Conservation (phyloP, 345 rosid species). For the Erodium maritimum region DNA sequence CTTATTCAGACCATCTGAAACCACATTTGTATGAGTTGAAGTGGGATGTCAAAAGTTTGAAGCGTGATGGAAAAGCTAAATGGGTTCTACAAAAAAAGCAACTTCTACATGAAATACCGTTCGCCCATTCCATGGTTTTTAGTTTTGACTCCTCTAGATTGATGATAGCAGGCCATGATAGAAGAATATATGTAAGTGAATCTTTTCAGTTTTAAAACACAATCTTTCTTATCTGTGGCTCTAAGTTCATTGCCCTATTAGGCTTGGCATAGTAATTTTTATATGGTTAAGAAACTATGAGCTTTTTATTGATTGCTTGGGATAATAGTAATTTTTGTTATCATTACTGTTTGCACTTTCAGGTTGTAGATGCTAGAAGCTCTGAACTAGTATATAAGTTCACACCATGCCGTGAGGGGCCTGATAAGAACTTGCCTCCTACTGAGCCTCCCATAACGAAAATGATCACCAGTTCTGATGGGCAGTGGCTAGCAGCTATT, state of each 20-base stretch:
- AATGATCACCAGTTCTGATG: conserved; percentile 75
- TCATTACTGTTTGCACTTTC: neutral
- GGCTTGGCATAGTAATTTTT: too few relatives aligned
- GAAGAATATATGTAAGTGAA: conserved; percentile 63
- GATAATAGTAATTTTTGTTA: conserved; percentile 1
- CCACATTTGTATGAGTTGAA: conserved; percentile 58
- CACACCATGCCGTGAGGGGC: conserved; percentile 44
- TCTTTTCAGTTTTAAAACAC: neutral
- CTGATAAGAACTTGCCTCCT: conserved; percentile 33
- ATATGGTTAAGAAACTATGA: too few relatives aligned
- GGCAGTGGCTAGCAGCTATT: conserved; percentile 89
- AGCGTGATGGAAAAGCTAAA: conserved; percentile 27
- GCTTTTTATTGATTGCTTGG: neutral
- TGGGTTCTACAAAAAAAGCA: conserved; percentile 52
- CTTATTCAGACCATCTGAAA: conserved; percentile 68
- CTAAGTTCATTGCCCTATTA: too few relatives aligned
- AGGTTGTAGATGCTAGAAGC: conserved; percentile 59
- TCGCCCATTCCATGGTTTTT: conserved; percentile 72
- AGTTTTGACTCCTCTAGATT: conserved; percentile 55
- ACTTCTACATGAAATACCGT: conserved; percentile 54
- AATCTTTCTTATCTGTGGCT: too few relatives aligned
- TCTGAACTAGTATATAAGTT: conserved; percentile 47
- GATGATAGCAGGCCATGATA: conserved; percentile 69
- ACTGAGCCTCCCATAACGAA: conserved; percentile 80
- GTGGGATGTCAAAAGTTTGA: conserved; percentile 12